Evolutionary conservation across 1,284 basidiomycete species (phyloP).

Genomic region (Tilletia walkeri): DNA sequence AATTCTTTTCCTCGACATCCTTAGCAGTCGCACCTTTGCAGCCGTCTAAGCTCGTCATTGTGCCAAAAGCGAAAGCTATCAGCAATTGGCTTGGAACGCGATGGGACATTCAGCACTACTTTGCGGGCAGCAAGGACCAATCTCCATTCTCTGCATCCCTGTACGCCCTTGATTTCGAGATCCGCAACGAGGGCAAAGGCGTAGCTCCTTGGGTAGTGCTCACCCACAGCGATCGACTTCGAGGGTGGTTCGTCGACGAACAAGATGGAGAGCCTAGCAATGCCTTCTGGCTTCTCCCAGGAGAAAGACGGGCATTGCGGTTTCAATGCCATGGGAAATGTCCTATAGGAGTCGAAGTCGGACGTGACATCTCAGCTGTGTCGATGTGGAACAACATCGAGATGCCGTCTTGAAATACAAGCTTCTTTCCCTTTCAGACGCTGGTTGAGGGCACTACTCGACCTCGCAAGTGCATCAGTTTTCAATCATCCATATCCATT

Average conservation of each 20-base stretch:
- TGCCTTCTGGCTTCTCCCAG: constrained; percentile 27
- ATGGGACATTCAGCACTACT: no score
- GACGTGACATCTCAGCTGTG: not conserved
- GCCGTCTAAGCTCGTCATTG: no score
- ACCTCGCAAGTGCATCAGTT: no score
- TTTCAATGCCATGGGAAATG: constrained; percentile 11
- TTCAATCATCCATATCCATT: no score
- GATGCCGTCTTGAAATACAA: not conserved
- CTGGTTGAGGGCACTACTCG: no score
- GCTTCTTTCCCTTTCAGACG: no score
- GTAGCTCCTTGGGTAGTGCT: constrained; percentile 11
- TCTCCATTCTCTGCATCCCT: not conserved
- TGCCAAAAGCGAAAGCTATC: no score
- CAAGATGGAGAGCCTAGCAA: constrained; percentile 19
- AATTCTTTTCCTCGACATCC: constrained; percentile 3
- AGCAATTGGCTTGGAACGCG: no score
- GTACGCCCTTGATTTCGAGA: not conserved
- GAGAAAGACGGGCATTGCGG: not conserved
- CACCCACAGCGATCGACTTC: constrained; percentile 2
- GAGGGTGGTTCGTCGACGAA: not conserved
- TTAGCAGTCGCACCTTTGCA: not conserved
- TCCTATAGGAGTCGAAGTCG: not conserved
- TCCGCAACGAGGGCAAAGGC: constrained; percentile 2
- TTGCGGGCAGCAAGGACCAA: no score
- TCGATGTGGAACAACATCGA: constrained; percentile 8